phyloP scores from a whole-genome alignment of 306 rosid species.

The Hippophae rhamnoides region DNA sequence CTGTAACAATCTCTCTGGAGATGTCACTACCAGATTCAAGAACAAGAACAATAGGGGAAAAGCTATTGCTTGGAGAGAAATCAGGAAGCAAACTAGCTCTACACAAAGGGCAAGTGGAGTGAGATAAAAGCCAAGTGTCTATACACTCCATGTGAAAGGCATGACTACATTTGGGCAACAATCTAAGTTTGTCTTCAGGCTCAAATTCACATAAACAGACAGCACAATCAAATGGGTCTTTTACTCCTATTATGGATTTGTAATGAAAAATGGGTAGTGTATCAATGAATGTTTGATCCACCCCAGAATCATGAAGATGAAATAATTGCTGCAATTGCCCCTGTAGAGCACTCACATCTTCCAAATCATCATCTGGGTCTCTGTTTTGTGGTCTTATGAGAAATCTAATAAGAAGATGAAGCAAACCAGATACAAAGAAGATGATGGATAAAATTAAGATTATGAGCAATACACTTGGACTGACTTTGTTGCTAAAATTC shows the following conservation, averaged over 20 bases:
- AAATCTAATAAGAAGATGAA: slow-evolving; percentile 80
- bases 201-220: slow-evolving; percentile 95
- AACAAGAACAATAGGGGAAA: slow-evolving; percentile 67
- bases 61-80: slow-evolving; percentile 26
- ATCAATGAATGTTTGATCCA: slow-evolving; percentile 87
- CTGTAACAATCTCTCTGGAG: slow-evolving; percentile 57
- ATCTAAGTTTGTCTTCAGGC: slow-evolving; percentile 68
- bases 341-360: slow-evolving; percentile 69
- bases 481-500: slow-evolving; percentile 45
- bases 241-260: slow-evolving; percentile 70
- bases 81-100: slow-evolving; percentile 68
- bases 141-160: slow-evolving; percentile 91
- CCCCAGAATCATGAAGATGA: slow-evolving; percentile 93
- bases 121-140: slow-evolving; percentile 92
- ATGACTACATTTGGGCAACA: slow-evolving; percentile 88
- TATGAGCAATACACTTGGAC: slow-evolving; percentile 64
- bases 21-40: slow-evolving; percentile 85
- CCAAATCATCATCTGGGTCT: slow-evolving; percentile 57
- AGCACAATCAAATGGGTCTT: slow-evolving; percentile 87
- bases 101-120: slow-evolving; percentile 93
- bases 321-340: slow-evolving; percentile 93
- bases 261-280: slow-evolving; percentile 73
- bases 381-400: slow-evolving; percentile 51
- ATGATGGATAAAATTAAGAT: slow-evolving; percentile 72
- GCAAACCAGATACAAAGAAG: slow-evolving; percentile 86